Evolutionary conservation across 2,329 filamentous ascomycete species (phyloP).

Genomic region (Talaromyces verruculosus): DNA sequence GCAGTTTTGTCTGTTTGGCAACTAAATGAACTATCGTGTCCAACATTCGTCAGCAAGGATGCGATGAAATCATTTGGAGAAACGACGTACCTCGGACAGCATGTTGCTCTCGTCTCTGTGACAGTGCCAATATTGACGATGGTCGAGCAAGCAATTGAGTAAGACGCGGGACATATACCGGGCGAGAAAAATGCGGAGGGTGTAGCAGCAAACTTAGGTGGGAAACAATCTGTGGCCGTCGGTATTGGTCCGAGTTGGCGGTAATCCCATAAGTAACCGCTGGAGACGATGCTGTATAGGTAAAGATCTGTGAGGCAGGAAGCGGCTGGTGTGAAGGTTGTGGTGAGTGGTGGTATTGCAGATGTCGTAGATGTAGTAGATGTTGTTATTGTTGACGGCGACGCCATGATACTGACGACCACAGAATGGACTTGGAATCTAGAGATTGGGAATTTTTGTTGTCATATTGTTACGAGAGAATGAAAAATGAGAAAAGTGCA

Average conservation of each 20-base stretch:
- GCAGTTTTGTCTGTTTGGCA: background rate
- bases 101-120: constrained; percentile 16
- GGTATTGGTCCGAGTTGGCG: constrained; percentile 11
- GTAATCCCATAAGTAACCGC: constrained; percentile 1
- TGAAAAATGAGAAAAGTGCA: background rate
- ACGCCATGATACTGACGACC: background rate
- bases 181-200: constrained; percentile 11
- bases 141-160: constrained; percentile 8
- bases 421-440: no score
- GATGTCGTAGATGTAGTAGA: background rate
- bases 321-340: constrained; percentile 15
- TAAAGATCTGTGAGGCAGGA: constrained; percentile 18
- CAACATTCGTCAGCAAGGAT: background rate
- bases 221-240: constrained; percentile 13
- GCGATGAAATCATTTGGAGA: background rate
- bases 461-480: background rate
- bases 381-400: background rate
- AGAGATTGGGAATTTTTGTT: background rate
- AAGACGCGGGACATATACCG: constrained; percentile 12
- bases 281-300: background rate
- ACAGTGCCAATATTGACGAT: constrained; percentile 11
- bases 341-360: constrained; percentile 6
- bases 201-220: constrained; percentile 3
- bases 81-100: constrained; percentile 15
- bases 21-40: background rate